phyloP scores from a whole-genome alignment of 352 stramenopile genomes.

The Blastocystis hominis region DNA sequence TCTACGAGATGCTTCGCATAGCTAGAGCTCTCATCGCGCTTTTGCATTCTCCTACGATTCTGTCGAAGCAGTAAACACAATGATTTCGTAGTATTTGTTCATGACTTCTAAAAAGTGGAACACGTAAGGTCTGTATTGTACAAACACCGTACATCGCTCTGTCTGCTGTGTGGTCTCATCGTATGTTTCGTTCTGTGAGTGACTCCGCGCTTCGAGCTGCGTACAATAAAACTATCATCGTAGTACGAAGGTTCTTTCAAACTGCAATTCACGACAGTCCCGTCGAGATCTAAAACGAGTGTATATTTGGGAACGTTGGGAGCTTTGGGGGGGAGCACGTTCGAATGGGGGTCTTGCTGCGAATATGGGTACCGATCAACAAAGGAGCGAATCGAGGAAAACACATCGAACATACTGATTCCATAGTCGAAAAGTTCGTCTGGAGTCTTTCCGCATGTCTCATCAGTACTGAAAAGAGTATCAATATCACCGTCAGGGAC shows the following conservation, averaged over 20 bases:
- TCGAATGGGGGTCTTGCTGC: background rate
- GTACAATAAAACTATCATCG: conserved; percentile 86
- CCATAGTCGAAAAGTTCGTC: background rate
- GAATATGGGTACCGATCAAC: background rate
- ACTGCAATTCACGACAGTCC: conserved; percentile 95
- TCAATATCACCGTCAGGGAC: background rate
- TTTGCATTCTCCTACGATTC: background rate
- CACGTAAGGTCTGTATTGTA: conserved; percentile 86
- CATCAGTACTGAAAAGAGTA: background rate
- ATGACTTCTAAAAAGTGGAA: conserved; percentile 84
- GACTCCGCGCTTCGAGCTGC: conserved; percentile 62
- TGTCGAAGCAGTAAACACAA: conserved; percentile 88
- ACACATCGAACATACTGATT: conserved; percentile 32
- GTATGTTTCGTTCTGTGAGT: background rate
- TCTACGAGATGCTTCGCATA: conserved; percentile 1
- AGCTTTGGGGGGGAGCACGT: background rate
- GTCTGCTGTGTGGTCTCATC: conserved; percentile 67
- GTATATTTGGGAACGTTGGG: conserved; percentile 61
- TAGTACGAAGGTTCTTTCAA: conserved; percentile 83
- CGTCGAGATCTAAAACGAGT: conserved; percentile 91
- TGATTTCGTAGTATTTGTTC: conserved; percentile 84
- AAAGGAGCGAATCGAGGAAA: conserved; percentile 3
- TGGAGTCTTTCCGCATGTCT: background rate
- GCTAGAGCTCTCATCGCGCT: background rate
- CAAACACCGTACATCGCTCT: conserved; percentile 84